Base-by-base conservation (phyloP, 805 yeast genomes). In the Yamadazyma ubonensis region DNA sequence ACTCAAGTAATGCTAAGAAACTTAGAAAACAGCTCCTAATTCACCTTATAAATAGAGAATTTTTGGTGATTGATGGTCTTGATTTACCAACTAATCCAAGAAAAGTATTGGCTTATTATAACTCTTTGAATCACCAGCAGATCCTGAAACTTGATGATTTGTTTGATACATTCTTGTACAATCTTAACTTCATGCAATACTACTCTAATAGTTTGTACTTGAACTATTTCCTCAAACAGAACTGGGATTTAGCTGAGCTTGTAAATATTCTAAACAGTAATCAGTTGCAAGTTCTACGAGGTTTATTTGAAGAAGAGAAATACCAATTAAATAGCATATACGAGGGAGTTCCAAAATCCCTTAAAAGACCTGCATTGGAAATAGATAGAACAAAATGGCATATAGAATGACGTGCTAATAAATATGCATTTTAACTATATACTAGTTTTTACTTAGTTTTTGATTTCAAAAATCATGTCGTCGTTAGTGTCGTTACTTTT, bases 91-190 rank as follows among this genome's bases (percentile, higher is more conserved):
- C 38, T 5, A 15, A 29, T 18, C 14, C 21, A 12, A 36, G 25
- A 22, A 18, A 18, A 26, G 17, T 41, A 12, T 16, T 41, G 20
- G 15, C 28, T 11, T 29, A n/a, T 17, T 38, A 38, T 17, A 42
- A 42, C 31, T 6, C 21, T 8, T 12, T 7, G 15, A 30, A 38
- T 14, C 28, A 14, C 3, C 34, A 32, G n/a, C 42, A 17, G 33
- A 51, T 29, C 42, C 46, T 12, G 5, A 69, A 69, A 42, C 41
- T 58, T 12, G 75, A 69, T 42, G 75, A 69, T 49, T 55, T 69
- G 46, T 54, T 66, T n/a, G 75, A 69, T 44, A 57, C 66, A 14
- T 50, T 65, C 18, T 50, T 69, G 22, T 69, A 69, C 43, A 63
- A 55, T 39, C 41, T 62, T 6, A 59, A 61, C 10, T 48, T 57